Conservation (phyloP, 805 yeast genomes). For the Yarrowia sp. region DNA sequence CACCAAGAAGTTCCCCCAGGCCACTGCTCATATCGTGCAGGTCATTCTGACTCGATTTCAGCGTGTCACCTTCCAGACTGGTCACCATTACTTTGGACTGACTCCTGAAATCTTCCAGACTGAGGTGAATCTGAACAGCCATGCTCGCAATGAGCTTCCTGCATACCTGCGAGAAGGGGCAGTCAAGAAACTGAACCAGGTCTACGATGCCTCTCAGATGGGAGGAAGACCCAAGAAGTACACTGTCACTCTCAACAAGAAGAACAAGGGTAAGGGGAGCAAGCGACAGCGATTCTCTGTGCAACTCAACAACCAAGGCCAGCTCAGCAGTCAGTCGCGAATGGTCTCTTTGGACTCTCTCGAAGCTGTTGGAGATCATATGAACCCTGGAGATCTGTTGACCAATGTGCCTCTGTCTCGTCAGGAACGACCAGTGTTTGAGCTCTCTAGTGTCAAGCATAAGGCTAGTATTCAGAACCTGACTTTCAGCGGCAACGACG, state of each 20-base stretch:
- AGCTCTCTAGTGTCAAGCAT: slow-evolving; percentile 3
- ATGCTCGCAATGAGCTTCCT: slow-evolving; percentile 62
- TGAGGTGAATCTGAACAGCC: slow-evolving; percentile 68
- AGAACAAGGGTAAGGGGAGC: slow-evolving; percentile 33
- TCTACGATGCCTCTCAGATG: slow-evolving; percentile 10
- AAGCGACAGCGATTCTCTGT: slow-evolving; percentile 39
- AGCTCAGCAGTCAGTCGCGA: slow-evolving; percentile 8
- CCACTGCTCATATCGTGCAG: slow-evolving; percentile 92
- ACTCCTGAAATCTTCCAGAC: slow-evolving; percentile 81
- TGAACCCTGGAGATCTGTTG: slow-evolving; percentile 84
- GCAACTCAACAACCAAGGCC: slow-evolving; percentile 24
- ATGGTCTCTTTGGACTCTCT: slow-evolving; percentile 41
- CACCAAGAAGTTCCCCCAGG: slow-evolving; percentile 77
- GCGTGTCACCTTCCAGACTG: slow-evolving; percentile 89
- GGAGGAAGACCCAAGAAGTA: slow-evolving; percentile 39
- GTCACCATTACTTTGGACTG: slow-evolving; percentile 83
- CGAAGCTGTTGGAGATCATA: slow-evolving; percentile 47
- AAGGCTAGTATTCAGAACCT: slow-evolving; percentile 28
- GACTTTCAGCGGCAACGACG: slow-evolving; percentile 51
- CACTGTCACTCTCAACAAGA: slow-evolving; percentile 31
- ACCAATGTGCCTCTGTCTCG: slow-evolving; percentile 71
- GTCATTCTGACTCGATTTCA: slow-evolving; percentile 86
- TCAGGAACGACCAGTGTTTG: slow-evolving; percentile 37
- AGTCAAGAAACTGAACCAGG: slow-evolving; percentile 41
- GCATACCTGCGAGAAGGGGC: slow-evolving; percentile 51